Evolutionary conservation across 345 rosid genomes (phyloP), one percentile per base, ranked within the genome.

Genomic region (Dimocarpus longan): DNA sequence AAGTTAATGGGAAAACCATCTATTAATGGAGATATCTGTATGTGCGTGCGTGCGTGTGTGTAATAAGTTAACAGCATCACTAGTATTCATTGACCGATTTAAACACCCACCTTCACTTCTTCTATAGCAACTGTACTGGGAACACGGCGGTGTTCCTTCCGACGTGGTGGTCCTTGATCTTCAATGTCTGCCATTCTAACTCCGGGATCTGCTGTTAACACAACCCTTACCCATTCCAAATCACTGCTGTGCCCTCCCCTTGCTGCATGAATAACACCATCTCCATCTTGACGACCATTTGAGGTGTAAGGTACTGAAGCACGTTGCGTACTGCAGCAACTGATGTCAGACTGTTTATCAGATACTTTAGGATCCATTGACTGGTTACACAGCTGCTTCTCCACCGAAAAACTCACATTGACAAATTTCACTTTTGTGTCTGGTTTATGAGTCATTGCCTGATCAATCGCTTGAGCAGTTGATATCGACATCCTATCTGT

Each of bases 121-220:
- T 94, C 99, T 37, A 97, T 90, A 76, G 99, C 99, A 82, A 97
- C 86, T 46, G 98, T 97, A 88, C 99, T 97, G 44, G 99, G 99
- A 85, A 97, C 98, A 82, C 99, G 99, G 24, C 99, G 98, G 81
- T 97, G 99, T 83, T 97, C 98, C 88, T 90, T 94, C 62, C 92
- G 88, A 81, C 93, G 91, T 56, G 88, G 84, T 65, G 69, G 86
- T 69, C 87, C 87, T 87, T 83, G 93, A 76, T 87, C 90, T 75
- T 89, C 93, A 84, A 91, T 91, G 71, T 88, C 88, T 76, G 84
- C 93, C 95, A 97, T 89, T 84, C 84, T 80, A 74, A 85, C 86
- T 60, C 93, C 93, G 70, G 93, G 88, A 82, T 97, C 98, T 48
- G 98, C 95, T 73, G 90, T 86, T 85, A 97, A 81, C 68, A 93